Base-by-base conservation (phyloP, 2,329 filamentous ascomycete species). In the Scopulariopsis brevicaulis region DNA sequence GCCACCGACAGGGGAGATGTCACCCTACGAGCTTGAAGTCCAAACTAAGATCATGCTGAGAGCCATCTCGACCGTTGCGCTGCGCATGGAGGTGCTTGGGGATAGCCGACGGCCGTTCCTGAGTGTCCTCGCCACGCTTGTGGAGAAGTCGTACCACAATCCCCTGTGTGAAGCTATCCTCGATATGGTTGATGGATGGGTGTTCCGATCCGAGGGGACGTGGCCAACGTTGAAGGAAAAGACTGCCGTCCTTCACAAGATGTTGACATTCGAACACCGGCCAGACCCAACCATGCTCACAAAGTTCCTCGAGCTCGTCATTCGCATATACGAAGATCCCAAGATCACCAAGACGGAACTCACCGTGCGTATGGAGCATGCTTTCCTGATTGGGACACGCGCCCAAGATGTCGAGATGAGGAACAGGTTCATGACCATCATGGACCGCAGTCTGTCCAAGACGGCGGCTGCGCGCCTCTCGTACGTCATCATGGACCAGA, bases 141-240 rank as follows among this genome's bases (percentile, higher is more conserved):
- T 99, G 3, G 94, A 99, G 71, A 94, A 96, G 68, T 97, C 94
- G 1, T 82, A 89, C 70, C 94, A 93, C 67, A 87, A 87, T 59
- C 81, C 84, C 22, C 80, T 99, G 8, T 97, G 94, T 70, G 87
- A 90, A 66, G 96, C 96, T 74, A 92, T 99, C 58, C 76, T 99
- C 32, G 84, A 87, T 55, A 93, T 99, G 82, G 93, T 96, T 4
- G 93, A 97, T 69, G 82, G 80, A 35, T 99, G 95, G 95, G 89
- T 99, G 6, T 99, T 99, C 76, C 84, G 90, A 63, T 94, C 90
- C 0, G 92, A 90, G 59, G 94, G 96, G 62, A 94, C 91, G 1
- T 96, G 94, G 80, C 94, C 94, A 0, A 99, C 94, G 0, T 79
- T 99, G 1, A 99, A 99, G 71, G 95, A 99, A 73, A 99, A 99